Evolutionary conservation across 495 filamentous ascomycete species (phyloP).

Genomic region (Stereocaulon alpinum): DNA sequence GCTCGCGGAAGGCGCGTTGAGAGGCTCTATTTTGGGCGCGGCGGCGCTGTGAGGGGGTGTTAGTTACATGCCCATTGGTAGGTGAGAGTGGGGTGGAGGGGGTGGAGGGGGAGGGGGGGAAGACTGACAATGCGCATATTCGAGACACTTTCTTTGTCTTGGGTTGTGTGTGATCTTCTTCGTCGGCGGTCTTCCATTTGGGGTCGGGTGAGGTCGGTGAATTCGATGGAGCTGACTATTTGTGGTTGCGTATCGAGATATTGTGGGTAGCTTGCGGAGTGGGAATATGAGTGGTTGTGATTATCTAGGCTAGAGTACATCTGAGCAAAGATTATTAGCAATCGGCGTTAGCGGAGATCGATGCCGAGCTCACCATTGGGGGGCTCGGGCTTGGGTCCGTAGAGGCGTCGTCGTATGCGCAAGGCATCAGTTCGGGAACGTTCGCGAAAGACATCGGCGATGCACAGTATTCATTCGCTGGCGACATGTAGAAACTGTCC

Average conservation of each 20-base stretch:
- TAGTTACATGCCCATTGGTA: not conserved
- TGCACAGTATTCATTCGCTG: conserved; percentile 12
- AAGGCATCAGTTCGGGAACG: conserved; percentile 20
- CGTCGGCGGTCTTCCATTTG: conserved; percentile 22
- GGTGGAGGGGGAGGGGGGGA: not conserved
- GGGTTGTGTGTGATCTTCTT: conserved; percentile 19
- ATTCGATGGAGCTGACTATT: conserved; percentile 22
- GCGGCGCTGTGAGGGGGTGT: conserved; percentile 33
- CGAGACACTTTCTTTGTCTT: conserved; percentile 22
- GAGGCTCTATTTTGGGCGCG: conserved; percentile 50
- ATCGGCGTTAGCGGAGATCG: not conserved
- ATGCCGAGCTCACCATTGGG: conserved; percentile 16
- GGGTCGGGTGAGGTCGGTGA: conserved; percentile 23
- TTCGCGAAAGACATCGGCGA: conserved; percentile 18
- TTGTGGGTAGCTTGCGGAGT: conserved; percentile 13
- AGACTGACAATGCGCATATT: conserved; percentile 25
- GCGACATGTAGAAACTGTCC: conserved; percentile 13
- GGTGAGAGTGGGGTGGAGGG: not conserved
- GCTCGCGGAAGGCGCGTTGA: conserved; percentile 41
- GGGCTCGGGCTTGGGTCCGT: conserved; percentile 22
- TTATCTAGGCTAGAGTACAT: conserved; percentile 17
- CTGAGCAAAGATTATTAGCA: not conserved
- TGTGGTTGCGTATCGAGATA: conserved; percentile 16
- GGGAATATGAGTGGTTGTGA: conserved; percentile 6
- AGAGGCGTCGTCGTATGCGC: conserved; percentile 20